These are phyloP conservation scores for Teunomyces funiuensis DNA, from an alignment of 805 yeast genomes.

Conservation along the genomic window DNA sequence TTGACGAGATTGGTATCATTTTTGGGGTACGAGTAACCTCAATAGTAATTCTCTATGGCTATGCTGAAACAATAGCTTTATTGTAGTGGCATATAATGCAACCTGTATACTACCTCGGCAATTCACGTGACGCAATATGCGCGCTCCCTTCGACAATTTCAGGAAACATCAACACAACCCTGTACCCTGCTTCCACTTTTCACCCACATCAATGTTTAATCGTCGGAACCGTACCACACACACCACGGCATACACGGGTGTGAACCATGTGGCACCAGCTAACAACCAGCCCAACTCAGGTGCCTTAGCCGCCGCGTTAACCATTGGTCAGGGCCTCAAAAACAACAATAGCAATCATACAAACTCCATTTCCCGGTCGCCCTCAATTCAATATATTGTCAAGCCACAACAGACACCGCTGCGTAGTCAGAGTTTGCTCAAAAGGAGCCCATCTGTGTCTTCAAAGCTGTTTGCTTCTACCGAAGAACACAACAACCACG, in stretches of 20 bases:
- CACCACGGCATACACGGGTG: constrained; percentile 43
- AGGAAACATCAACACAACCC: constrained; percentile 4
- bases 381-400: constrained; percentile 15
- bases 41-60: no score
- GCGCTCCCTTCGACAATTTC: constrained; percentile 3
- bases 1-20: no score
- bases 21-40: no score
- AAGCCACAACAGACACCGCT: constrained; percentile 8
- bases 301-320: constrained; percentile 46
- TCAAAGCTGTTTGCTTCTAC: not conserved
- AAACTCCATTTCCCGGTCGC: constrained; percentile 9
- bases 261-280: constrained; percentile 35
- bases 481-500: constrained; percentile 26
- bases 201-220: constrained; percentile 23
- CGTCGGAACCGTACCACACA: constrained; percentile 27
- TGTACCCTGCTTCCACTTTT: not conserved
- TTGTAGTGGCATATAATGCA: no score
- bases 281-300: constrained; percentile 34
- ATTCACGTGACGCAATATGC: not conserved
- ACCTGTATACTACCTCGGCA: not conserved
- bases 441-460: not conserved
- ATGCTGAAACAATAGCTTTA: no score
- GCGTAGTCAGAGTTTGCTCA: constrained; percentile 3
- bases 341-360: constrained; percentile 12
- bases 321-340: constrained; percentile 38